phyloP scores from a whole-genome alignment of 805 yeast species.

The Yamadazyma sp. region DNA sequence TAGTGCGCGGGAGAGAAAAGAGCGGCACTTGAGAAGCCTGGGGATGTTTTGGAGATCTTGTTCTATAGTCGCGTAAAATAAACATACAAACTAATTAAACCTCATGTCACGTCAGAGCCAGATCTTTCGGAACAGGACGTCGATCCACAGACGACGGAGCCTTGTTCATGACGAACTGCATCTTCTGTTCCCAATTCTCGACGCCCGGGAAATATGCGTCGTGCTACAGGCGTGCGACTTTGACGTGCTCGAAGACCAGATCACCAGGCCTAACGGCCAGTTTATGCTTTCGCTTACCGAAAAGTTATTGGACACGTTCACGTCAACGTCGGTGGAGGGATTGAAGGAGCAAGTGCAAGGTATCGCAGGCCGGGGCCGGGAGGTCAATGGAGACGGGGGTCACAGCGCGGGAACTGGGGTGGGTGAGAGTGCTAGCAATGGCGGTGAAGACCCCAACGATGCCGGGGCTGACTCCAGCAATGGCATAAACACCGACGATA shows the following conservation, averaged over 20 bases:
- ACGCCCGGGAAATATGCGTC: constrained; percentile 54
- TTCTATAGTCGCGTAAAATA: constrained; percentile 8
- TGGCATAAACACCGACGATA: constrained; percentile 24
- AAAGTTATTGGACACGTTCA: constrained; percentile 60
- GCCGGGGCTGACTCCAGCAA: background rate
- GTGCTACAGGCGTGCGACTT: constrained; percentile 65
- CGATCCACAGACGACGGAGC: constrained; percentile 20
- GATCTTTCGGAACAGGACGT: constrained; percentile 26
- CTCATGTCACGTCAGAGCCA: constrained; percentile 35
- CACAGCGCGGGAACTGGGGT: constrained; percentile 19
- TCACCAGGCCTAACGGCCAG: constrained; percentile 56
- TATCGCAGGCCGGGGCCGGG: background rate
- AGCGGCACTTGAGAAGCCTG: no score
- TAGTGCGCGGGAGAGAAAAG: no score
- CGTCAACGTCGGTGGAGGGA: constrained; percentile 43
- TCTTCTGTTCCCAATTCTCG: constrained; percentile 58
- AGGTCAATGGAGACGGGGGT: background rate
- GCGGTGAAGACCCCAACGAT: background rate
- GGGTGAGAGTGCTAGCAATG: constrained; percentile 24
- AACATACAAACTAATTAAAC: no score
- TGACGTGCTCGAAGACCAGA: constrained; percentile 57
- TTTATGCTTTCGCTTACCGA: constrained; percentile 56
- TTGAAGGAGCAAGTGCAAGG: constrained; percentile 9
- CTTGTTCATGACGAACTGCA: constrained; percentile 14
- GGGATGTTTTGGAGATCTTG: background rate